Evolutionary conservation across 208 protist genomes (phyloP), one percentile per base, ranked within the genome.

Genomic region (Phytomonas francai): DNA sequence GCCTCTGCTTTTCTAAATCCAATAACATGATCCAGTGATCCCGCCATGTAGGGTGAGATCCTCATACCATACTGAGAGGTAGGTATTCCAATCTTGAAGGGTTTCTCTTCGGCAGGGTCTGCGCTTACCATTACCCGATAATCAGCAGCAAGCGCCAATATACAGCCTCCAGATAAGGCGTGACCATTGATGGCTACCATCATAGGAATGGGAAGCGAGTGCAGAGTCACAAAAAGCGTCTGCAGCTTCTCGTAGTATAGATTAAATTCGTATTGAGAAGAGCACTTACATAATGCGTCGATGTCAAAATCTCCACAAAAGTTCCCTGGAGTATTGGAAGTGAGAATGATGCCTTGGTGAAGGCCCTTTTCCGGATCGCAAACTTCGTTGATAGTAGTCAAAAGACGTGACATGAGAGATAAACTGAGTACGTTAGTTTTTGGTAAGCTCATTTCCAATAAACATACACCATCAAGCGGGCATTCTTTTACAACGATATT

Each of bases 181-280:
- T 87, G 73, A 11, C 90, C 90, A 59, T 85, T 86, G 66, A 96
- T 83, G 8, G 84, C 90, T 9, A 79, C 72, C n/a, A 81, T 83
- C 0, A 87, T 60, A 6, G 90, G 85, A 14, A 92, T 68, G 0
- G 83, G 84, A 42, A 89, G 76, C 0, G 84, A 78, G 66, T 91
- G 83, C 32, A 96, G 72, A 1, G 79, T 90, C 2, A 79, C 68
- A 62, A 88, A 92, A 60, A 91, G 77, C 39, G 85, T 72, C 73
- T 95, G 89, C 33, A 95, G 68, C 42, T 78, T 54, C 30, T 71
- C 59, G 84, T 87, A 95, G 69, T 92, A 92, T 42, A 74, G 31
- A 25, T 68, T 69, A 69, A 92, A 89, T 11, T 63, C 51, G 1
- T 79, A 74, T 59, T 78, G 66, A 2, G 76, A 71, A 14, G 78